phyloP scores from a whole-genome alignment of 1,284 basidiomycete genomes.

The Phaffia rhodozyma region DNA sequence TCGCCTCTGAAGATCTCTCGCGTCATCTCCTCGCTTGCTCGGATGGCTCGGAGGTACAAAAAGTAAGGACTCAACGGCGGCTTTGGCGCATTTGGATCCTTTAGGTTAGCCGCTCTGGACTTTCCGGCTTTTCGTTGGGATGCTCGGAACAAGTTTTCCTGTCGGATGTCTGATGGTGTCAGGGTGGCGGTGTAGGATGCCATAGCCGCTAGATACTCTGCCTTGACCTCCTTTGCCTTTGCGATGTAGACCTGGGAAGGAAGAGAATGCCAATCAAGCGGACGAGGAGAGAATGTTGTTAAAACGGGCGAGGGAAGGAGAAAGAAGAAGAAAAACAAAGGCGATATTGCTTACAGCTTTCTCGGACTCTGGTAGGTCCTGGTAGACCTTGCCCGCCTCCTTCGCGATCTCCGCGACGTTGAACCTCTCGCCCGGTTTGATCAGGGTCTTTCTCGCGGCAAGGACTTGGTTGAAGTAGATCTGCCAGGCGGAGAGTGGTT shows the following conservation, averaged over 20 bases:
- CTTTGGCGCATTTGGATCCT: slow-evolving; percentile 93
- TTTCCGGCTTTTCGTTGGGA: slow-evolving; percentile 89
- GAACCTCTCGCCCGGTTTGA: slow-evolving; percentile 53
- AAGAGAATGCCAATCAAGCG: slow-evolving; percentile 24
- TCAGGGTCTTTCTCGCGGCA: slow-evolving; percentile 62
- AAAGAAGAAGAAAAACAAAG: too few species aligned
- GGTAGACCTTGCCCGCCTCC: slow-evolving; percentile 84
- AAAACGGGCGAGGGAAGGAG: too few species aligned
- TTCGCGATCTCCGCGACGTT: slow-evolving; percentile 94
- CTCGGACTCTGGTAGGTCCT: slow-evolving; percentile 59
- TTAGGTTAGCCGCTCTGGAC: slow-evolving; percentile 85
- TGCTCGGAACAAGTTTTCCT: slow-evolving; percentile 80
- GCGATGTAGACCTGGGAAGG: slow-evolving; percentile 57
- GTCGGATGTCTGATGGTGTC: slow-evolving; percentile 87
- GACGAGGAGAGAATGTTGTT: slow-evolving; percentile 20
- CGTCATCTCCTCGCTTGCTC: slow-evolving; percentile 54
- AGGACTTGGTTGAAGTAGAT: slow-evolving; percentile 95
- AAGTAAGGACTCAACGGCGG: slow-evolving; percentile 91
- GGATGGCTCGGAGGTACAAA: slow-evolving; percentile 81
- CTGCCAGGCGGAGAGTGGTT: slow-evolving; percentile 58
- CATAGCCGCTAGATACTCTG: slow-evolving; percentile 64
- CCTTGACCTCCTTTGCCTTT: slow-evolving; percentile 70
- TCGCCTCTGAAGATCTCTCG: slow-evolving; percentile 80
- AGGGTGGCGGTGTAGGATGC: slow-evolving; percentile 75
- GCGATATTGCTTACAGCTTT: slow-evolving; percentile 50